A percentile compares a stretch with the other conserved stretches of the same genome.
phyloP scores from a whole-genome alignment of 192 early-diverging fungal genomes.

The Coemansia aciculifera region DNA sequence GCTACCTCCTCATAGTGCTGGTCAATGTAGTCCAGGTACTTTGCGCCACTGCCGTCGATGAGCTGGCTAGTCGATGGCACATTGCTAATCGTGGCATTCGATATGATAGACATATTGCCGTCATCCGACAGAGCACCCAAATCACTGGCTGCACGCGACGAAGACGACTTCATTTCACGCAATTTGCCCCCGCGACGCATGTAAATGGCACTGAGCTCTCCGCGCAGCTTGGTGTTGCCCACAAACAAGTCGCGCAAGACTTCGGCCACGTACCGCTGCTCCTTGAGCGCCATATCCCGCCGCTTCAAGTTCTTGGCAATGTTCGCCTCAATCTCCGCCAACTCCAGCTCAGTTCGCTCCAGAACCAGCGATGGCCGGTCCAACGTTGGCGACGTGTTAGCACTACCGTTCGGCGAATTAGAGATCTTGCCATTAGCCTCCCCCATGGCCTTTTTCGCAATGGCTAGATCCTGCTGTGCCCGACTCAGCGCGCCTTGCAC shows the following conservation, averaged over 20 bases:
- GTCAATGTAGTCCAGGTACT: constrained; percentile 32
- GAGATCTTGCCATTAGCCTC: neutral
- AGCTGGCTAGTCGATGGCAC: constrained; percentile 47
- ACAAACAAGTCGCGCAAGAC: constrained; percentile 33
- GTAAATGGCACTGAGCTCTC: constrained; percentile 25
- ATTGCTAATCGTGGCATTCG: constrained; percentile 22
- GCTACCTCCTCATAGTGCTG: constrained; percentile 42
- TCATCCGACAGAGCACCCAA: constrained; percentile 23
- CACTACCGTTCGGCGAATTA: neutral
- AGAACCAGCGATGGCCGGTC: constrained; percentile 1
- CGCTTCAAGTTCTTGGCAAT: constrained; percentile 17
- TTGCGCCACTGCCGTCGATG: constrained; percentile 27
- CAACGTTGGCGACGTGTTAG: constrained; percentile 18
- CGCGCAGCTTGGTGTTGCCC: constrained; percentile 37
- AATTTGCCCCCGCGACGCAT: constrained; percentile 38
- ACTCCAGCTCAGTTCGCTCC: constrained; percentile 7
- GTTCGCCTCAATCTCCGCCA: constrained; percentile 17
- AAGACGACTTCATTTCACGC: constrained; percentile 22
- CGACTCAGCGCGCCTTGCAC: constrained; percentile 16
- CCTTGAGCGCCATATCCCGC: constrained; percentile 22
- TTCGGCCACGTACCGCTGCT: constrained; percentile 35
- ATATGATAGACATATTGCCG: constrained; percentile 30
- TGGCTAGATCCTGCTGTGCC: neutral
- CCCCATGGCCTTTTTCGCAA: neutral
- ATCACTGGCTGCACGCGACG: constrained; percentile 18